These are phyloP conservation scores for Canavalia ensiformis DNA, from an alignment of 306 rosid genomes.

Conservation along the genomic window DNA sequence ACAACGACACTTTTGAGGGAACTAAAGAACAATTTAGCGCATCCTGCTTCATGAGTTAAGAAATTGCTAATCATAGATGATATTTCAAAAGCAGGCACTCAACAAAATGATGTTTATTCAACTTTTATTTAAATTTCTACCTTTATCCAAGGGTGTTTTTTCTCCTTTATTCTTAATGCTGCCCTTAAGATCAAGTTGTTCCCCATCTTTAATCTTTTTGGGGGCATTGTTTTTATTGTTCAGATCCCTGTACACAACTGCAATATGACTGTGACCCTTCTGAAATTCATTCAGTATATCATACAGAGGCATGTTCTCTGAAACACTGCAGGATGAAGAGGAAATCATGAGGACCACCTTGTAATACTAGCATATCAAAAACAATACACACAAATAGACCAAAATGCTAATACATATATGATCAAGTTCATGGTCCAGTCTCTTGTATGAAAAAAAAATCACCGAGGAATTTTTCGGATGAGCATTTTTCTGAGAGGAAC, in stretches of 20 bases:
- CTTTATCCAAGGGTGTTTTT: constrained; percentile 59
- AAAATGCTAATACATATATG: constrained; percentile 23
- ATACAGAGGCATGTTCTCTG: constrained; percentile 95
- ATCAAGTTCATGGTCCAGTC: constrained; percentile 36
- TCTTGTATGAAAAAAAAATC: constrained; percentile 34
- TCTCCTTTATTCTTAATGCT: constrained; percentile 57
- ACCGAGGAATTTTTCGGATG: constrained; percentile 96
- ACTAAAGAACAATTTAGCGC: constrained; percentile 23
- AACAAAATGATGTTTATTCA: constrained; percentile 31
- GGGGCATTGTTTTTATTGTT: constrained; percentile 63
- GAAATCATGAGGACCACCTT: constrained; percentile 18
- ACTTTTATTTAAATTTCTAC: constrained; percentile 54
- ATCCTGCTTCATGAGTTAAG: not conserved
- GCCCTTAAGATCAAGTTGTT: constrained; percentile 58
- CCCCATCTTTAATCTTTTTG: constrained; percentile 56
- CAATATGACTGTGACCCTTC: constrained; percentile 99
- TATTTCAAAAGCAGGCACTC: constrained; percentile 22
- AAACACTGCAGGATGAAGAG: constrained; percentile 71
- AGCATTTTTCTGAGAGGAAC: constrained; percentile 83
- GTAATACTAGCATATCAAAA: constrained; percentile 29
- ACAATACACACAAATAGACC: constrained; percentile 15
- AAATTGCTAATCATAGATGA: constrained; percentile 2
- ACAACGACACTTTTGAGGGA: constrained; percentile 2
- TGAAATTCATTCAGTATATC: constrained; percentile 97
- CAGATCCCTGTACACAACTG: constrained; percentile 84